Base-by-base conservation (phyloP, 2,329 filamentous ascomycete species). In the Colletotrichum theobromicola region DNA sequence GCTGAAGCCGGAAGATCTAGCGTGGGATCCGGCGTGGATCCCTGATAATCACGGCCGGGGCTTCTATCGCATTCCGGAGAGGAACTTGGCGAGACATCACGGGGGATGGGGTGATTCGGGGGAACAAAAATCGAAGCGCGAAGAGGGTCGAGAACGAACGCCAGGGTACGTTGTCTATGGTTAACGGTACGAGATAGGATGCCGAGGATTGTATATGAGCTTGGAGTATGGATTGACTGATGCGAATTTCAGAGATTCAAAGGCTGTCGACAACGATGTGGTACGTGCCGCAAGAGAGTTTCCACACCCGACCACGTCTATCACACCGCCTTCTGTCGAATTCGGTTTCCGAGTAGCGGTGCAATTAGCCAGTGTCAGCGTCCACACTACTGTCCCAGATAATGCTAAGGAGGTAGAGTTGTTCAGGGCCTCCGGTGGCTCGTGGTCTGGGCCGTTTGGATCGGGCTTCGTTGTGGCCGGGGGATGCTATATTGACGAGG, bases 261-360 rank as follows among this genome's bases (percentile, higher is more conserved):
- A 37, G 7, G 10, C 10, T 18, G 13, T 6, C 13, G 13, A 35
- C 1, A 28, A 16, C 6, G 18, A 42, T 21, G 24, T n/a, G 26
- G 24, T 8, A 21, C 8, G 5, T 7, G 5, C 21, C 18, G 12
- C 28, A 6, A 35, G 4, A 16, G 12, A 34, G 4, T 67, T 86
- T 37, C 83, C 84, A 7, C 83, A 85, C 74, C 85, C 86, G 24
- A 77, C 81, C 34, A 76, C 87, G 42, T 82, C 82, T 2, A 83
- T 89, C 57, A 86, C 88, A 5, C 83, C 84, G 77, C 87, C 87
- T 4, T 82, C 80, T 42, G 82, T 88, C 62, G 84, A 84, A 63
- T 87, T 88, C 55, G 87, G 88, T 76, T 88, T 89, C 75, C 86
- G 87, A 58, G 84, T 89, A 76, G 85, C 85, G 26, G 84, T 88